A percentile compares a stretch with the other conserved stretches of the same genome.
phyloP scores from a whole-genome alignment of 2,329 filamentous ascomycete species.

The Claviceps paspali region DNA sequence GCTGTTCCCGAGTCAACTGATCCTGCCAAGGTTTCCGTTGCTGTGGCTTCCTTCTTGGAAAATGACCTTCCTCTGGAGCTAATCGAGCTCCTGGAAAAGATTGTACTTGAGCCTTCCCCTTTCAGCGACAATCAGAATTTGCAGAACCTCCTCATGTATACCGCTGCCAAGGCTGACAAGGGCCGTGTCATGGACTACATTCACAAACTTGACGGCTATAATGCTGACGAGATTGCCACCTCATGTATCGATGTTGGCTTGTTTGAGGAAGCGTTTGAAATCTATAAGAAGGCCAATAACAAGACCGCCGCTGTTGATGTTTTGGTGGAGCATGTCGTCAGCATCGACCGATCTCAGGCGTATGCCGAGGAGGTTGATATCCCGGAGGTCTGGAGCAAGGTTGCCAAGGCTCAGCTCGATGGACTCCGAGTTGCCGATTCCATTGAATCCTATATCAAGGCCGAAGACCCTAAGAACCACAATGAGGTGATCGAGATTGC shows the following conservation, averaged over 20 bases:
- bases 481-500: conserved; percentile 91
- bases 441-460: conserved; percentile 95
- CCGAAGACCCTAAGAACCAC: conserved; percentile 84
- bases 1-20: conserved; percentile 88
- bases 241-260: conserved; percentile 91
- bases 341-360: conserved; percentile 90
- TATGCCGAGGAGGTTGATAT: conserved; percentile 91
- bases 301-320: conserved; percentile 79
- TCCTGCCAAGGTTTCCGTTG: conserved; percentile 86
- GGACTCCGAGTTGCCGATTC: conserved; percentile 83
- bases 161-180: conserved; percentile 93
- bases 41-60: conserved; percentile 82
- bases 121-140: conserved; percentile 96
- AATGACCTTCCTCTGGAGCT: conserved; percentile 85
- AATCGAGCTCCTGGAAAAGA: conserved; percentile 97
- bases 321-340: conserved; percentile 89
- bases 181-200: conserved; percentile 92
- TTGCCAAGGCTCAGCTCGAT: conserved; percentile 94
- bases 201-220: conserved; percentile 76
- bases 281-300: conserved; percentile 95
- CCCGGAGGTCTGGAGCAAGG: conserved; percentile 94
- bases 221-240: conserved; percentile 78
- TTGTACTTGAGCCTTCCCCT: conserved; percentile 95
- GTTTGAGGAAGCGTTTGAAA: conserved; percentile 93
- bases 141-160: conserved; percentile 92